phyloP scores from a whole-genome alignment of 345 rosid genomes.

The Syzygium oleosum region DNA sequence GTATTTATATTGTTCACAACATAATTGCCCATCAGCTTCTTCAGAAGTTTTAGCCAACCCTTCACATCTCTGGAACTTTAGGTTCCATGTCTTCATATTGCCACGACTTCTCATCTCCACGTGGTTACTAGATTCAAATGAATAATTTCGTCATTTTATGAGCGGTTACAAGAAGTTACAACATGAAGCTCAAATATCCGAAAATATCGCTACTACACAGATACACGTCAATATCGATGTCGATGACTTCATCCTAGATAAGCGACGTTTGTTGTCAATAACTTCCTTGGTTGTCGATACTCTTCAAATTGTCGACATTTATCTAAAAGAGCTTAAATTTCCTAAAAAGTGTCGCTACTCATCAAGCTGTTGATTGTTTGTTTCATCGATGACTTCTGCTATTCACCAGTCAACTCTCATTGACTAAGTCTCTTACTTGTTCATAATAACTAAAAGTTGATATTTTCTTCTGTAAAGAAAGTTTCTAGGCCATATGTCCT shows the following conservation, averaged over 20 bases:
- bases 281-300: fast-evolving
- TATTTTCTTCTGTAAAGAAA: not conserved
- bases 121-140: not conserved
- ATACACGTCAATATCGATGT: not conserved
- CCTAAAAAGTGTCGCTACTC: not conserved
- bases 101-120: not conserved
- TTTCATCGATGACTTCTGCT: not conserved
- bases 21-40: not conserved
- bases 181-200: not conserved
- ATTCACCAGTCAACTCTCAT: not conserved
- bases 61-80: not conserved
- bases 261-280: not conserved
- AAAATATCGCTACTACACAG: not conserved
- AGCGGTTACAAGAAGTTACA: not conserved
- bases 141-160: not conserved
- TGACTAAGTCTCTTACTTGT: not conserved
- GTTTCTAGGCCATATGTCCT: not conserved
- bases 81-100: not conserved
- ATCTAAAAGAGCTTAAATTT: fast-evolving
- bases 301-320: not conserved
- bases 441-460: not conserved
- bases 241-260: not conserved
- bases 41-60: not conserved
- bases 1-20: not conserved
- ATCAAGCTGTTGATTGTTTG: too few species aligned